Evolutionary conservation across 495 filamentous ascomycete genomes (phyloP).

Genomic region (Penicillium coffeae): DNA sequence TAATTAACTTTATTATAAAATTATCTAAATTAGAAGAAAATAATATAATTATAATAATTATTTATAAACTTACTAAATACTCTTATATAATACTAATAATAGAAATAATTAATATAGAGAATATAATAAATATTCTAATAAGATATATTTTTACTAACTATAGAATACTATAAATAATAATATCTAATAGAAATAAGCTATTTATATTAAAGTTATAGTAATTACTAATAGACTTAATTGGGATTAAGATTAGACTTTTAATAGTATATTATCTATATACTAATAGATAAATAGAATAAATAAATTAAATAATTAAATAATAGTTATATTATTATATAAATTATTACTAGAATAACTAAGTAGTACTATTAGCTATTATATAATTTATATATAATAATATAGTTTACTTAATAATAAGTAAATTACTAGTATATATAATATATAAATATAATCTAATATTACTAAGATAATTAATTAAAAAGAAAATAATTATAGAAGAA

Average conservation of each 20-base stretch:
- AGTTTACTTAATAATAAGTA: slow-evolving; percentile 1
- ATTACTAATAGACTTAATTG: not conserved
- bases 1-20: not conserved
- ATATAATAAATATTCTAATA: not conserved
- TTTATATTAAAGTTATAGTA: slow-evolving; percentile 2
- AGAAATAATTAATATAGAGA: not conserved
- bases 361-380: slow-evolving; percentile 1
- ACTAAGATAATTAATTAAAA: slow-evolving; percentile 5
- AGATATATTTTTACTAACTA: not conserved
- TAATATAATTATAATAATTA: not conserved
- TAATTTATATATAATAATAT: slow-evolving; percentile 13
- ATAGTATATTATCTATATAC: slow-evolving; percentile 4
- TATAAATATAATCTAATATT: slow-evolving; percentile 7
- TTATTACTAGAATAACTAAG: slow-evolving; percentile 8
- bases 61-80: not conserved
- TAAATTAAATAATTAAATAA: slow-evolving; percentile 9
- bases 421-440: slow-evolving; percentile 7
- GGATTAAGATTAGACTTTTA: slow-evolving; percentile 6
- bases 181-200: slow-evolving; percentile 3
- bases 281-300: slow-evolving; percentile 6
- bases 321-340: slow-evolving; percentile 10
- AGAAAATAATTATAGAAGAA: slow-evolving; percentile 1
- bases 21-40: not conserved
- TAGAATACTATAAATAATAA: not conserved
- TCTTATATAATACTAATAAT: not conserved